Evolutionary conservation across 2,329 filamentous ascomycete genomes (phyloP), one percentile per base, ranked within the genome.

Genomic region (Simplicillium aogashimaense): DNA sequence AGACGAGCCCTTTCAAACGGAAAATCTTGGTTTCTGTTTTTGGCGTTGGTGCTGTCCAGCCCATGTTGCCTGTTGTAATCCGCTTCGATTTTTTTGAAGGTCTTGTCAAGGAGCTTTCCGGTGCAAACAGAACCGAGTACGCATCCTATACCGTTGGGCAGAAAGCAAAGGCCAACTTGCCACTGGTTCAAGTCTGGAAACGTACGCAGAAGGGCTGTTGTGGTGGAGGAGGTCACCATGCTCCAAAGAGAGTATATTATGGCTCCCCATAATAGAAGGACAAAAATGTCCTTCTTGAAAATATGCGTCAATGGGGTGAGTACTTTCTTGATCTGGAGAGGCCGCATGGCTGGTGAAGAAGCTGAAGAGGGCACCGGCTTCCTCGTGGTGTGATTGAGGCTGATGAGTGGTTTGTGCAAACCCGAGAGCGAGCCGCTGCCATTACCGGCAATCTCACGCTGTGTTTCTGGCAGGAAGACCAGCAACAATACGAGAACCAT

Each of bases 21-120:
- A 30, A 76, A 74, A 1, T 57, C 59, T 1, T 50, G 37, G 34
- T 54, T 52, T 1, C 50, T 45, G 36, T 57, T 45, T 33, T 49
- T 46, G 15, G 20, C 11, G 18, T 31, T 13, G 35, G 38, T 16
- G 36, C 13, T 45, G 1, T 57, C 48, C 11, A 76, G 55, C 44
- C 74, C 67, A 29, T 64, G 61, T 46, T 71, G 70, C 10, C 71
- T 70, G 36, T 64, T 71, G 47, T 67, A 68, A 41, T 70, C 69
- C 63, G 9, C 57, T 53, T 10, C 80, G 78, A 43, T 81, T 69
- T 2, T 80, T 73, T 2, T 70, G 66, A 54, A 78, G 87, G 86
- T 60, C 70, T 71, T 54, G 86, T 83, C 29, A 85, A 69, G 2
- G 77, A 47, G 2, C 67, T 66, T 1, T 82, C 79, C 3, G 63